Conservation (phyloP, 768 basidiomycete genomes). For the Tricholoma matsutake region DNA sequence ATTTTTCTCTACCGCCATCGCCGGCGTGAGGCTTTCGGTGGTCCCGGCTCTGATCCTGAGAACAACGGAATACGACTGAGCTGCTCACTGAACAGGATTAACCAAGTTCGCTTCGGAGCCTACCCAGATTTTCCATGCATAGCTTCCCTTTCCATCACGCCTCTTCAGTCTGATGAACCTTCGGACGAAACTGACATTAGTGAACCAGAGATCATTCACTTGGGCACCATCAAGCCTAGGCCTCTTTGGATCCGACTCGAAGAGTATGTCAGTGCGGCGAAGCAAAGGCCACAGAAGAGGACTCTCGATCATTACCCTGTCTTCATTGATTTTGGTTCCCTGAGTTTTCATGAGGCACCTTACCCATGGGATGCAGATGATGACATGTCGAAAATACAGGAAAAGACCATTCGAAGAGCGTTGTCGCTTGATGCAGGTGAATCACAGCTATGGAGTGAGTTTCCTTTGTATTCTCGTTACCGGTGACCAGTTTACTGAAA, state of each 20-base stretch:
- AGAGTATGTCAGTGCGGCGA: slow-evolving; percentile 26
- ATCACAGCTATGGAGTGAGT: slow-evolving; percentile 34
- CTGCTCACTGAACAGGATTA: slow-evolving; percentile 41
- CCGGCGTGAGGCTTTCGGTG: slow-evolving; percentile 31
- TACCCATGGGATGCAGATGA: slow-evolving; percentile 2
- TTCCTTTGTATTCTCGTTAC: not conserved
- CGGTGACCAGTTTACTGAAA: not conserved
- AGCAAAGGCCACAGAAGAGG: slow-evolving; percentile 17
- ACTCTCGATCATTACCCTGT: slow-evolving; percentile 21
- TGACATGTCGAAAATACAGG: slow-evolving; percentile 19
- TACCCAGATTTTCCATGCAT: slow-evolving; percentile 27
- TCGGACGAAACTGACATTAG: slow-evolving; percentile 15
- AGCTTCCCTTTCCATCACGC: slow-evolving; percentile 19
- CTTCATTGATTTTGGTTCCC: slow-evolving; percentile 42
- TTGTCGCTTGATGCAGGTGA: slow-evolving; percentile 30
- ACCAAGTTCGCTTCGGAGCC: slow-evolving; percentile 17
- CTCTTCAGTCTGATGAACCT: slow-evolving; percentile 10
- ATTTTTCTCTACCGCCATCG: slow-evolving; percentile 44
- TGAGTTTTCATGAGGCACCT: slow-evolving; percentile 30
- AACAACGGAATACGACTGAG: slow-evolving; percentile 41
- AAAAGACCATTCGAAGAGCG: slow-evolving; percentile 27
- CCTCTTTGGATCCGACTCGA: slow-evolving; percentile 27
- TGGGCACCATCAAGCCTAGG: slow-evolving; percentile 25
- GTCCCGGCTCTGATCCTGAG: slow-evolving; percentile 24
- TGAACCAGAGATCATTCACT: slow-evolving; percentile 27